Evolutionary conservation across 1,139 yeast genomes (phyloP), one percentile per base, ranked within the genome.

Genomic region (Kodamaea ohmeri): DNA sequence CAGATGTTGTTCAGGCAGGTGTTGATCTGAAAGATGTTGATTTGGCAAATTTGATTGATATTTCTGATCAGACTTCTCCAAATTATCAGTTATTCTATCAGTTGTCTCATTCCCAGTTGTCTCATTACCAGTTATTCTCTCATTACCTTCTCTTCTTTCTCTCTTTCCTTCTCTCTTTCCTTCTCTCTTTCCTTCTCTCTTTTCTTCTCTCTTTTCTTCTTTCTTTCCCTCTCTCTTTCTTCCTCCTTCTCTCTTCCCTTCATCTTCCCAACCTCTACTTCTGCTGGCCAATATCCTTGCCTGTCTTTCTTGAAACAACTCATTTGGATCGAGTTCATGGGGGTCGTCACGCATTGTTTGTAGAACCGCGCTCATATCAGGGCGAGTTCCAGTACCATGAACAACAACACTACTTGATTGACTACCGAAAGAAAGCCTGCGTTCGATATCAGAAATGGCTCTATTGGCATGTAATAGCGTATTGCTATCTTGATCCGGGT

Each of bases 251-350:
- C 25, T 25, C 25, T 32, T 21, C 25, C 24, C 14, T 6, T 36
- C 35, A 17, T 36, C 36, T 6, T 25, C 34, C 17, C 32, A 34
- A 63, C n/a, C n/a, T n/a, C n/a, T n/a, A n/a, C n/a, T n/a, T n/a
- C n/a, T n/a, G n/a, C n/a, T n/a, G n/a, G n/a, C n/a, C 28, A 25
- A 7, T 58, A 63, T 61, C 43, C 52, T 54, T 32, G 50, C 48
- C 46, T 65, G 67, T 36, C 73, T 55, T 37, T 68, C 70, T 11
- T 61, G 56, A 42, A 53, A 70, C 34, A 70, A 50, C 26, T 61
- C 67, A 46, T 65, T 60, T 20, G 73, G 58, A 41, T 64, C 56
- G 38, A 65, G 63, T 28, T 50, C 52, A 34, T 49, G 46, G 15
- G 48, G 44, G 34, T 53, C 51, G 32, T 44, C 40, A 29, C 55